These are phyloP conservation scores for Leccinum uliginosum DNA, from an alignment of 768 basidiomycete species.

Conservation along the genomic window DNA sequence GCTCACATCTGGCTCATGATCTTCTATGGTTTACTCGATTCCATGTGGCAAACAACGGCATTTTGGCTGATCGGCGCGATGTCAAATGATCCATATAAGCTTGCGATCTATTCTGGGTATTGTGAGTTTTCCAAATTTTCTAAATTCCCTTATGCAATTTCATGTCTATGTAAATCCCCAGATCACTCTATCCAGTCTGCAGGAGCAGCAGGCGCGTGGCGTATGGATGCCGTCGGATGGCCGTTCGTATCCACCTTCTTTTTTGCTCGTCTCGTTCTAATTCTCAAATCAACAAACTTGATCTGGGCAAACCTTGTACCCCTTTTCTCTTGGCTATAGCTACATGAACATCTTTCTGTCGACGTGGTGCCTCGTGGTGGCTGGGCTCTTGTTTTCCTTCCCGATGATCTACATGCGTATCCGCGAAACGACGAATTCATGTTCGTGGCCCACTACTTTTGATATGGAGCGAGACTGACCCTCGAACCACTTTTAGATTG, in stretches of 20 bases:
- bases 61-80: constrained; percentile 83
- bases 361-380: constrained; percentile 64
- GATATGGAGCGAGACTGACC: neutral
- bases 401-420: constrained; percentile 71
- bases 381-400: constrained; percentile 58
- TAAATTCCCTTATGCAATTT: neutral
- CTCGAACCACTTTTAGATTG: neutral
- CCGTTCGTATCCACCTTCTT: no score
- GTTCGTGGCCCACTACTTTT: constrained; percentile 33
- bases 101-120: constrained; percentile 75
- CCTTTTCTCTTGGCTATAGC: constrained; percentile 8
- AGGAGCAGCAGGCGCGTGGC: no score
- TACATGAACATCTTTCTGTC: constrained; percentile 71
- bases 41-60: constrained; percentile 77
- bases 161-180: neutral
- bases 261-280: neutral
- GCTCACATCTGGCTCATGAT: constrained; percentile 56
- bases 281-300: no score
- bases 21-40: constrained; percentile 66
- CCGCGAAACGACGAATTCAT: constrained; percentile 53
- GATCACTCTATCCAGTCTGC: no score
- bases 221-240: no score
- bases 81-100: constrained; percentile 73
- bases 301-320: neutral
- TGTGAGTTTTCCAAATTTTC: constrained; percentile 59